Percentiles rank a stretch among this genome's conserved stretches.
Conservation (phyloP, 495 filamentous ascomycete genomes). For the Choiromyces venosus region DNA sequence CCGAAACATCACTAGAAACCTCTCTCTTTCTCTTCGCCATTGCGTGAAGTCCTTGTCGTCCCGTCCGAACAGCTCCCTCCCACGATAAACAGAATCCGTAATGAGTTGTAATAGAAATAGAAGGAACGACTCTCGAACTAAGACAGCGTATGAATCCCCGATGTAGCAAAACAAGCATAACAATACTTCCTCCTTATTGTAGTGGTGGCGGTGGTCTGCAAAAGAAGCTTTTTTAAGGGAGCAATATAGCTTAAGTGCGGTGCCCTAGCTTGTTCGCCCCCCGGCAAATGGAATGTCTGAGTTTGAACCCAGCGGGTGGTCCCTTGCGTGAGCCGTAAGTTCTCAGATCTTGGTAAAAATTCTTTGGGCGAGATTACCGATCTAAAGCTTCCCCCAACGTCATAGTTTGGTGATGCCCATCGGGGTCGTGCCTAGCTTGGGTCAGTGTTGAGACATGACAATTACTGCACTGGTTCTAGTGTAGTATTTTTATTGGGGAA, state of each 20-base stretch:
- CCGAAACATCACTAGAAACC: background rate
- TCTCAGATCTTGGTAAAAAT: background rate
- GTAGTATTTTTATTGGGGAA: background rate
- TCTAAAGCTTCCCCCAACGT: background rate
- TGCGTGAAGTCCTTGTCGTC: background rate
- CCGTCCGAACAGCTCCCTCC: background rate
- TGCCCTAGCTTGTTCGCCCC: background rate
- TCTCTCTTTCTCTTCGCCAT: background rate
- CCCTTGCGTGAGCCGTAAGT: background rate
- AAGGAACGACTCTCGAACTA: background rate
- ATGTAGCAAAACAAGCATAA: background rate
- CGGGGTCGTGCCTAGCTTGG: background rate
- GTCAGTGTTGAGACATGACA: background rate
- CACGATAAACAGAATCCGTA: background rate
- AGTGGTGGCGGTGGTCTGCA: background rate
- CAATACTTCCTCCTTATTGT: background rate
- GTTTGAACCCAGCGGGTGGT: background rate
- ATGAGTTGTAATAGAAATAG: background rate
- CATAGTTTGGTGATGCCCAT: background rate
- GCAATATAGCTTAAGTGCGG: background rate
- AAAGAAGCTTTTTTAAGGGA: background rate
- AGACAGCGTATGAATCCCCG: background rate
- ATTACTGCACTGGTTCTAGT: background rate
- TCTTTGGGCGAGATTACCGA: background rate
- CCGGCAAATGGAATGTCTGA: background rate